Evolutionary conservation across 1,284 basidiomycete genomes (phyloP), one percentile per base, ranked within the genome.

Genomic region (Wallemia hederae): DNA sequence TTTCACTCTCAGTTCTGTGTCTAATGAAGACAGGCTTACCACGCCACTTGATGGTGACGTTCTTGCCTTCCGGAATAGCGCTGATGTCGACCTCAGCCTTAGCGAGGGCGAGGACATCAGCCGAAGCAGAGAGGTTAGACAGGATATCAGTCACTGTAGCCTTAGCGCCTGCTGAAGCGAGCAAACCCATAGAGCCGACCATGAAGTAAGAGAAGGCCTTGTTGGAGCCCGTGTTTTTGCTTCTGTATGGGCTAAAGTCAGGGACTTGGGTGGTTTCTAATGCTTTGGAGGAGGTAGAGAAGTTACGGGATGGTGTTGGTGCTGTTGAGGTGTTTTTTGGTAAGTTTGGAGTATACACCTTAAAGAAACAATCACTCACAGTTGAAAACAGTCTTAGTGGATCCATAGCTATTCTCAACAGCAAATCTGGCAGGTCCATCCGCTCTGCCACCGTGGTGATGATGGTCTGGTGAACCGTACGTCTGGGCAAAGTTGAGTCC

Each of bases 1-100:
- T 89, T 77, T 99, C 94, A 61, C 77, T 78, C 62, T 78, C 70
- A 26, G 94, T 99, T 68, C 94, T 82, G 77, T 99, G 92, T 67
- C 94, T 82, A 71, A 99, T 88, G 76, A 98, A 98, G 63, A 99
- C 92, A 66, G 94, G 94, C 79, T 98, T 99, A 71, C 92, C 94
- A 71, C 92, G 86, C 94, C 94, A 98, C 76, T 94, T 94, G 76
- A 94, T 87, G 72, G 94, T 83, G 67, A 87, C 85, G 71, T 89
- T 90, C 80, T 92, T 91, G 74, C 94, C 94, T 78, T 96, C 88
- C 33, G 94, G 92, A 68, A 99, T 98, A 64, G 75, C 76, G 62
- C 75, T 75, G 67, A 98, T 81, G 62, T 92, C 90, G 64, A 99
- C 81, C 74, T 99, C 94, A 64, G 97, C 87, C 77, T 97, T 97